phyloP scores from a whole-genome alignment of 2,329 filamentous ascomycete species.

The Nemania bipapillata region DNA sequence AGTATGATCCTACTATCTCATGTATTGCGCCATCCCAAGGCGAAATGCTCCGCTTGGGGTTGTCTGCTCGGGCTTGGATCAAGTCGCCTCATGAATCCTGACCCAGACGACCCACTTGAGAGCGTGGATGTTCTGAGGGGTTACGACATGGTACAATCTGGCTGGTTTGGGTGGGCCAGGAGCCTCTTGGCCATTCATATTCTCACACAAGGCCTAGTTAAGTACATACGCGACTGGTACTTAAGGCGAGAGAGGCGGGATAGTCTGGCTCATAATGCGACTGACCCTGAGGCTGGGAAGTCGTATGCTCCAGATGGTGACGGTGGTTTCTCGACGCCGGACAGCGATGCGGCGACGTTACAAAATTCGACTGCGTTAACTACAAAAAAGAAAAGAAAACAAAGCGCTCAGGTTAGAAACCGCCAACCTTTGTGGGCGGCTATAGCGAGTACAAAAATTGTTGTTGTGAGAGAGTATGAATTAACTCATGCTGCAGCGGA shows the following conservation, averaged over 20 bases:
- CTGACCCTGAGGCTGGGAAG: conserved; percentile 73
- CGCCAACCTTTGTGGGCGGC: conserved; percentile 95
- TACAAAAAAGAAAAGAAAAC: conserved; percentile 87
- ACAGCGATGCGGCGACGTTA: conserved; percentile 64
- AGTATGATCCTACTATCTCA: conserved; percentile 71
- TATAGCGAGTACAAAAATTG: conserved; percentile 94
- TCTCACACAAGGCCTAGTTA: conserved; percentile 76
- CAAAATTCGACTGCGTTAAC: conserved; percentile 67
- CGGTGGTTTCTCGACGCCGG: conserved; percentile 63
- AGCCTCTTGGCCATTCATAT: conserved; percentile 79
- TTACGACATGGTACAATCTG: conserved; percentile 65
- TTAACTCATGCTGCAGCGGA: conserved; percentile 81
- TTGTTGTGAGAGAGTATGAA: conserved; percentile 90
- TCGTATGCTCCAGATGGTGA: conserved; percentile 56
- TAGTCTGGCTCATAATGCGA: conserved; percentile 58
- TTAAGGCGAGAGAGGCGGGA: conserved; percentile 68
- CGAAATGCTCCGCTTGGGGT: conserved; percentile 60
- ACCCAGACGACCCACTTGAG: conserved; percentile 62
- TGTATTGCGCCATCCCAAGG: conserved; percentile 61
- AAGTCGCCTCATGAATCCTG: conserved; percentile 58
- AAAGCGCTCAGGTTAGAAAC: conserved; percentile 88
- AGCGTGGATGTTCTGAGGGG: conserved; percentile 53
- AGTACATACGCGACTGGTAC: conserved; percentile 76
- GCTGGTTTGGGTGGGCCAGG: conserved; percentile 72
- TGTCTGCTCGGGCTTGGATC: conserved; percentile 62